Base-by-base conservation (phyloP, 768 basidiomycete species). In the Coprinopsis marcescibilis region DNA sequence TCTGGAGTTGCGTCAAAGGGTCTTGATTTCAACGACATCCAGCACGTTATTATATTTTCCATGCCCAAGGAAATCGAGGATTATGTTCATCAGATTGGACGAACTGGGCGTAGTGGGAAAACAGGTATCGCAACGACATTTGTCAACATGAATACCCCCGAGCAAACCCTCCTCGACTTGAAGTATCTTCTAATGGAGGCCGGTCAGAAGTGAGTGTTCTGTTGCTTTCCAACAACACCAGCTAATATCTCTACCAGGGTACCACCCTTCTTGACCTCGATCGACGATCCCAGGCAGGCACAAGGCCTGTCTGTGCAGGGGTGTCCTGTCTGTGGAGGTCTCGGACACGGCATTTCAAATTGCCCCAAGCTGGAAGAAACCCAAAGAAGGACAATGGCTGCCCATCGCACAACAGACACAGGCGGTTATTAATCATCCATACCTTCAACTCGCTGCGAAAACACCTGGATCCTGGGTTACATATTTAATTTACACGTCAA, bases 31-130 rank as follows among this genome's bases (percentile, higher is more conserved):
- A 93, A 88, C 64, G 96, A 98, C 59, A 95, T 99, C 49, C 93
- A 97, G 57, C 96, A 97, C 62, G 94, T 98, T 60, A 97, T 99
- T 65, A 98, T 97, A 52, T 99, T 94, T 64, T 84, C 89, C 24
- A 98, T 99, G 96, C 96, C 96, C 0, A 99, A 98, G 65, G 96
- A 99, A 70, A 99, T 99, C 52, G 96, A 99, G 66, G 96, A 99
- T 64, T 99, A 99, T 58, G 95, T 98, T 41, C 96, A 99, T 70
- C 95, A 99, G 65, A 98, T 98, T 54, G 96, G 96, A 21, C 87
- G 96, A 50, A 99, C 96, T 5, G 96, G 96, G 43, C 83, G 96
- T 55, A 92, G 89, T 55, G 96, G 96, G 17, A 97, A 97, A 65
- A 99, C 96, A 1, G 96, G 96, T 43, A 97, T 99, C 46, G 95